Evolutionary conservation across 2,329 filamentous ascomycete genomes (phyloP).

Genomic region (Claviceps sp.): DNA sequence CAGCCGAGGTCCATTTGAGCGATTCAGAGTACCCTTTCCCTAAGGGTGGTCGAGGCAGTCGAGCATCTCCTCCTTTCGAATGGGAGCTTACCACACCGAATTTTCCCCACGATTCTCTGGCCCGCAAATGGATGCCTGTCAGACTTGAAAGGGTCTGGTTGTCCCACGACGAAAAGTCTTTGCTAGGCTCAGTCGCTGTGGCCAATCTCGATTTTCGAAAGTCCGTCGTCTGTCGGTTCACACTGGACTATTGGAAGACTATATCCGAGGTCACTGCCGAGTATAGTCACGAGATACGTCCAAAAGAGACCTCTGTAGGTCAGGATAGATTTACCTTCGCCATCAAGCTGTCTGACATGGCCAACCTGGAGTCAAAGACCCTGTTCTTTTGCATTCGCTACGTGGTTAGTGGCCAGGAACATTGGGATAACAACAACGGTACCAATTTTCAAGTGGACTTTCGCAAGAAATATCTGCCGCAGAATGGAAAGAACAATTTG

Average conservation of each 20-base stretch:
- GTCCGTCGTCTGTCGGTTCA: slow-evolving; percentile 80
- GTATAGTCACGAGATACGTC: slow-evolving; percentile 65
- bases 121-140: slow-evolving; percentile 53
- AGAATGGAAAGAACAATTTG: slow-evolving; percentile 42
- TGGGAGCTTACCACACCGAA: slow-evolving; percentile 82
- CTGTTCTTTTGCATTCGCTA: slow-evolving; percentile 88
- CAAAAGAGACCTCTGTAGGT: slow-evolving; percentile 48
- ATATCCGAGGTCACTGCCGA: slow-evolving; percentile 90
- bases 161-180: slow-evolving; percentile 72
- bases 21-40: slow-evolving; percentile 83
- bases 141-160: slow-evolving; percentile 77
- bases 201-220: slow-evolving; percentile 87
- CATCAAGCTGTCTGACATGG: slow-evolving; percentile 83
- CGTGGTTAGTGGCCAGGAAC: slow-evolving; percentile 67
- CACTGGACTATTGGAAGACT: slow-evolving; percentile 96
- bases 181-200: slow-evolving; percentile 74
- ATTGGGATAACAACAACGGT: slow-evolving; percentile 85
- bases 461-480: slow-evolving; percentile 57
- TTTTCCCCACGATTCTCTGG: slow-evolving; percentile 47
- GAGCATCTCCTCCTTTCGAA: slow-evolving; percentile 45
- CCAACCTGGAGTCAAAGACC: slow-evolving; percentile 84
- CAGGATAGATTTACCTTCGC: slow-evolving; percentile 88
- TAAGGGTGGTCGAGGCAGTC: slow-evolving; percentile 22
- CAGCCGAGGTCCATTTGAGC: slow-evolving; percentile 74
- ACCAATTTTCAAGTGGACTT: slow-evolving; percentile 95